Conservation (phyloP, 2,329 filamentous ascomycete species). For the Fusarium acutatum region DNA sequence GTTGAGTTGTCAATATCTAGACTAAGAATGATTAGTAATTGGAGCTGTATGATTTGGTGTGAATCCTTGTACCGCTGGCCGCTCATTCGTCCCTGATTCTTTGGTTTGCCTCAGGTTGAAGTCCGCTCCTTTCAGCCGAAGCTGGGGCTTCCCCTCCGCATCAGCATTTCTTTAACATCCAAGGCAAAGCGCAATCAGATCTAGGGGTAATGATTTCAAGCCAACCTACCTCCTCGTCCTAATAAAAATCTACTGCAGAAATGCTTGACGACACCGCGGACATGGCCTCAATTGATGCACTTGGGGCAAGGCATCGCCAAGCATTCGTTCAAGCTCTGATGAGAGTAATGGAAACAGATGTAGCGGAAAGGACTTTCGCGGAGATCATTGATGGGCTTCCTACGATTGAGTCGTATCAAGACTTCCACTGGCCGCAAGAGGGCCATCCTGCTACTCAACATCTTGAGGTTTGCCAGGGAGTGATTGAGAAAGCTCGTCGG, state of each 20-base stretch:
- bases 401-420: fast-evolving
- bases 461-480: neutral
- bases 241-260: neutral
- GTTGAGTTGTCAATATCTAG: neutral
- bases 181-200: neutral
- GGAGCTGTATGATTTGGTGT: neutral
- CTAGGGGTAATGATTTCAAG: fast-evolving
- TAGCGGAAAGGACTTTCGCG: neutral
- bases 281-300: neutral
- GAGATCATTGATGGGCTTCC: slow-evolving; percentile 24
- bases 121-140: neutral
- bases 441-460: neutral
- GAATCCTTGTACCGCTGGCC: no score
- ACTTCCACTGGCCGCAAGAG: neutral
- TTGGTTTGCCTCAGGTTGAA: neutral
- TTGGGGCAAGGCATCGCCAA: fast-evolving
- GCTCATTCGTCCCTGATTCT: neutral
- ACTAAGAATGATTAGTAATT: neutral
- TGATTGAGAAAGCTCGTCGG: neutral
- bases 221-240: neutral
- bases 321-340: neutral
- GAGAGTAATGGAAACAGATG: neutral
- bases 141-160: no score
- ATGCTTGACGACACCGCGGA: neutral
- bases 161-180: neutral